These are phyloP conservation scores for Aspergillus tubingensis DNA, from an alignment of 2,329 filamentous ascomycete genomes.

Conservation along the genomic window DNA sequence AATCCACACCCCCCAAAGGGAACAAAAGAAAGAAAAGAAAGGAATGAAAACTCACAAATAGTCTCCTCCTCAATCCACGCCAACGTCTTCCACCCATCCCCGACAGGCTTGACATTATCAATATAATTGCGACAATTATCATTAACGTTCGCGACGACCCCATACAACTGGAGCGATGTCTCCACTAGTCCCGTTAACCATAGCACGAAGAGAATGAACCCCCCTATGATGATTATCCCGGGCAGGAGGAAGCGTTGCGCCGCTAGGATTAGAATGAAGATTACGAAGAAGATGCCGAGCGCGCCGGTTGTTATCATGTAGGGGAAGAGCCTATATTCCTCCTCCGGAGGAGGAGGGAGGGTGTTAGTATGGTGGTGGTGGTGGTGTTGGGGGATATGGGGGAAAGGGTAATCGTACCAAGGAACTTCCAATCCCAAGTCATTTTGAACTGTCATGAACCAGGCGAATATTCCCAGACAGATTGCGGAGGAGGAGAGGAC, in stretches of 20 bases:
- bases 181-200: constrained; percentile 65
- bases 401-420: constrained; percentile 48
- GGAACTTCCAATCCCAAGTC: constrained; percentile 58
- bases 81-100: constrained; percentile 57
- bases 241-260: constrained; percentile 59
- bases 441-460: constrained; percentile 61
- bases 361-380: not conserved
- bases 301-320: constrained; percentile 62
- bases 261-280: constrained; percentile 60
- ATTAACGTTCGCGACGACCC: constrained; percentile 57
- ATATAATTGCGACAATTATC: constrained; percentile 62
- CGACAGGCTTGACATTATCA: constrained; percentile 44
- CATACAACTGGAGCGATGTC: constrained; percentile 64
- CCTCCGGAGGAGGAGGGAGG: not conserved
- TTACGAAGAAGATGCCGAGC: constrained; percentile 60
- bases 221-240: constrained; percentile 60
- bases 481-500: constrained; percentile 60
- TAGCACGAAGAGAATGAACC: constrained; percentile 63
- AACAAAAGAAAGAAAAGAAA: not conserved
- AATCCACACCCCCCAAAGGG: not conserved
- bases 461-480: constrained; percentile 61
- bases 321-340: constrained; percentile 59
- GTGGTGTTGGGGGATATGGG: not conserved
- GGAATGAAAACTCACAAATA: constrained; percentile 54
- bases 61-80: constrained; percentile 64